Conservation (phyloP, 139 green algal genomes). For the Chlamydomonas urium region DNA sequence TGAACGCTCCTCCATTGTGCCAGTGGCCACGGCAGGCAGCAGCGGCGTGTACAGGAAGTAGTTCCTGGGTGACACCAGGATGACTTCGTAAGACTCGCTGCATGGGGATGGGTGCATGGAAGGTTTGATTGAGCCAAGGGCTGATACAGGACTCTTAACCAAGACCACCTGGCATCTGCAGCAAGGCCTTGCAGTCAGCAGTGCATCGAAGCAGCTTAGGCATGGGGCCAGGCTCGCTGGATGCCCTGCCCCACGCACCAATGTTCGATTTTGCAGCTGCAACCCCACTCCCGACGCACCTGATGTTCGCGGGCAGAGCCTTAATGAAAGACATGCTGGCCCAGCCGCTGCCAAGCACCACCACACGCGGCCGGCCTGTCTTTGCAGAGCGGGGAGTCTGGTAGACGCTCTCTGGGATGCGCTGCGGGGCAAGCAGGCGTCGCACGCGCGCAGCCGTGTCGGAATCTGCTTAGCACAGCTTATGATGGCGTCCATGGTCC, state of each 20-base stretch:
- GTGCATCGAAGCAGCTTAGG: background rate
- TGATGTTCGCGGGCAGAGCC: conserved; percentile 50
- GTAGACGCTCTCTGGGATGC: background rate
- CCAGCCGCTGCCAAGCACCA: conserved; percentile 89
- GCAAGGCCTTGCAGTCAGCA: background rate
- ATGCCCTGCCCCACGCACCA: background rate
- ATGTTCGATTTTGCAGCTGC: background rate
- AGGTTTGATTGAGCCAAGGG: background rate
- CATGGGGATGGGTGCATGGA: background rate
- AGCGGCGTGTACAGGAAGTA: conserved; percentile 98
- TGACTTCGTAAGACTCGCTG: conserved; percentile 71
- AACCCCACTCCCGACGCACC: conserved; percentile 26
- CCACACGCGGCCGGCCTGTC: conserved; percentile 50
- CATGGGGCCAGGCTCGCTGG: background rate
- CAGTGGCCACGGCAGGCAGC: conserved; percentile 81
- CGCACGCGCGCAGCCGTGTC: background rate
- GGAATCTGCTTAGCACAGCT: background rate
- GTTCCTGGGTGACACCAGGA: conserved; percentile 83
- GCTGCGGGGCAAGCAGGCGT: background rate
- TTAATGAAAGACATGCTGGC: conserved; percentile 81
- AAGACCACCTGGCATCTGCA: background rate
- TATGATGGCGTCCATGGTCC: background rate
- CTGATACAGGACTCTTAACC: background rate
- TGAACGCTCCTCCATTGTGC: conserved; percentile 86
- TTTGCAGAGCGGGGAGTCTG: background rate